Evolutionary conservation across 2,329 filamentous ascomycete species (phyloP), one percentile per base, ranked within the genome.

Genomic region (Paecilomyces fulvus): DNA sequence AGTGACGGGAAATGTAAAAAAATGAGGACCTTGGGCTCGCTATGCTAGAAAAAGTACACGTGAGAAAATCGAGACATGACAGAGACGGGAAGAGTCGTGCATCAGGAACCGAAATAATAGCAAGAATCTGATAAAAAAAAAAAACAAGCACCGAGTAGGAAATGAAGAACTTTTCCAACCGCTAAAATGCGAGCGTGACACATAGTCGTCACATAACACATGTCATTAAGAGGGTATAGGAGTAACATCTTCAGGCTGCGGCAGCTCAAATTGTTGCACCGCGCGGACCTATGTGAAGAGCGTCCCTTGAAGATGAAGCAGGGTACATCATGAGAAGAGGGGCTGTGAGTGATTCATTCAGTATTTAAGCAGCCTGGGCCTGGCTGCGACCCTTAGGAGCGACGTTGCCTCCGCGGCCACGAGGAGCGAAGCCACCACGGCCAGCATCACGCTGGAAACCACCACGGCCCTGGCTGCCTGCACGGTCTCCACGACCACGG

Each of bases 401-500:
- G 55, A 73, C 80, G 62, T 81, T 83, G 63, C 80, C 77, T 61
- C 87, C 85, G 63, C 88, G 83, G 56, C 84, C 82, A 59, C 85
- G 83, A 61, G 84, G 77, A 66, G 80, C 77, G 64, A 84, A 83
- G 56, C 83, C 83, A 61, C 89, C 87, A 65, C 89, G 84, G 50
- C 85, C 84, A 61, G 87, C 79, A 57, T 87, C 86, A 55, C 86
- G 83, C 57, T 81, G 78, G 75, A 88, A 92, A 69, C 83, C 86
- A 57, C 87, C 84, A 64, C 84, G 79, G 56, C 77, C 75, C 70
- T 87, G 85, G 70, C 82, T 83, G 54, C 83, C 82, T 52, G 78
- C 74, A 62, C 85, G 84, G 57, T 88, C 85, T 63, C 86, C 86
- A 67, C 88, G 87, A 59, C 86, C 85, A 66, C 87, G 83, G 62